These are phyloP conservation scores for Apiospora kogelbergensis DNA, from an alignment of 2,329 filamentous ascomycete genomes.

Conservation along the genomic window DNA sequence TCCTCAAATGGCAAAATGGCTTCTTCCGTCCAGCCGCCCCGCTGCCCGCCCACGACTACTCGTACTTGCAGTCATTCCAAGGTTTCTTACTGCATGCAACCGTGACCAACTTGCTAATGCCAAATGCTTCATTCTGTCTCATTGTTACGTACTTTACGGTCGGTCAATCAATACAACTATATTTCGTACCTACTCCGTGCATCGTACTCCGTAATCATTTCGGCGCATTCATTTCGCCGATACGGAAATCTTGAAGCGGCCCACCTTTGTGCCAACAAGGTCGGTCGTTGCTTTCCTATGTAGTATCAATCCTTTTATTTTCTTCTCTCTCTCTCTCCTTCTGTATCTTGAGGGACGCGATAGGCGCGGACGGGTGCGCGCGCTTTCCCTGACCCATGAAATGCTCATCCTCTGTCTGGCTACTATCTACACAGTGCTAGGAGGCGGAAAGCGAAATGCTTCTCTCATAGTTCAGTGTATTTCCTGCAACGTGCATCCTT, in stretches of 20 bases:
- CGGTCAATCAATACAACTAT: background rate
- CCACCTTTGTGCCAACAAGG: background rate
- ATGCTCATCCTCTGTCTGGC: no score
- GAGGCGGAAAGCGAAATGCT: background rate
- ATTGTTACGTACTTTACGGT: constrained; percentile 3
- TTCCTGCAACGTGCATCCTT: background rate
- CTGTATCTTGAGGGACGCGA: background rate
- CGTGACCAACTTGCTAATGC: background rate
- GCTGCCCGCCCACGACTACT: background rate
- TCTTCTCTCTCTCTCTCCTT: background rate
- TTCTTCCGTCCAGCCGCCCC: background rate
- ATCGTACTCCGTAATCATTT: background rate
- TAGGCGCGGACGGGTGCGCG: background rate
- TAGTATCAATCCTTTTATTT: background rate
- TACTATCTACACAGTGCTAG: background rate
- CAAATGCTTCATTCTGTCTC: background rate
- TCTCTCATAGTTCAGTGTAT: background rate
- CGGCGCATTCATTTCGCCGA: background rate
- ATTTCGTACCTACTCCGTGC: background rate
- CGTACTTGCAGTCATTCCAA: background rate
- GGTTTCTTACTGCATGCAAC: background rate
- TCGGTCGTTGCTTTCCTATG: no score
- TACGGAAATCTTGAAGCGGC: background rate
- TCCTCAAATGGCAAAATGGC: constrained; percentile 2
- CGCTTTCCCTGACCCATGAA: background rate